Evolutionary conservation across 2,329 filamentous ascomycete species (phyloP), one percentile per base, ranked within the genome.

Genomic region (Emydomyces testavorans): DNA sequence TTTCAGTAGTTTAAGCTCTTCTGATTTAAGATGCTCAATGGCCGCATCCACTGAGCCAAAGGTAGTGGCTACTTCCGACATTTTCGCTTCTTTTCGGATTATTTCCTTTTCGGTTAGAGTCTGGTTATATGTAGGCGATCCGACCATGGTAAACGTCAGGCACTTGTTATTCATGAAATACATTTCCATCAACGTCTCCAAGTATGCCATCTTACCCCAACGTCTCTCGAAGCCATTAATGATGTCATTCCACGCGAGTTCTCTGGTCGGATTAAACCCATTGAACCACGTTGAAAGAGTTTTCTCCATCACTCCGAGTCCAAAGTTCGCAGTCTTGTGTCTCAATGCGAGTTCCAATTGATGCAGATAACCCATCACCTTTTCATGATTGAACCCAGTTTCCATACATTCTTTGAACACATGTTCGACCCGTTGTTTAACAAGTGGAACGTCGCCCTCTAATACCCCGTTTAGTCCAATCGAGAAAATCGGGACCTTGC

Each of bases 281-380:
- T 92, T 93, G 67, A 98, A 96, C 92, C 92, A 98, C 50, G 84
- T 82, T 1, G 87, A 83, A 61, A 94, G 85, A 6, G 95, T 74
- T 35, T 90, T 80, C 57, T 94, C 86, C 65, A 98, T 79, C 46
- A 96, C 77, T 15, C 82, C 82, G 74, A 95, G 86, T 11, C 92
- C 92, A 61, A 98, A 98, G 59, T 84, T 88, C 47, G 92, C 86
- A 0, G 88, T 95, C 72, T 96, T 96, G 70, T 98, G 88, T 68
- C 95, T 95, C 41, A 96, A 70, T 0, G 82, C 77, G n/a, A 98
- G 75, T 62, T 98, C 92, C 3, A 96, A 70, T 64, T 96, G 90
- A 64, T 98, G 92, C 46, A 98, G 74, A 53, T 93, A 84, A 2
- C 92, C 92, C 53, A 94, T 86, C 50, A 98, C 86, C 66, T 98